These are phyloP conservation scores for Teunomyces pallodes DNA, from an alignment of 805 yeast species.

Conservation along the genomic window DNA sequence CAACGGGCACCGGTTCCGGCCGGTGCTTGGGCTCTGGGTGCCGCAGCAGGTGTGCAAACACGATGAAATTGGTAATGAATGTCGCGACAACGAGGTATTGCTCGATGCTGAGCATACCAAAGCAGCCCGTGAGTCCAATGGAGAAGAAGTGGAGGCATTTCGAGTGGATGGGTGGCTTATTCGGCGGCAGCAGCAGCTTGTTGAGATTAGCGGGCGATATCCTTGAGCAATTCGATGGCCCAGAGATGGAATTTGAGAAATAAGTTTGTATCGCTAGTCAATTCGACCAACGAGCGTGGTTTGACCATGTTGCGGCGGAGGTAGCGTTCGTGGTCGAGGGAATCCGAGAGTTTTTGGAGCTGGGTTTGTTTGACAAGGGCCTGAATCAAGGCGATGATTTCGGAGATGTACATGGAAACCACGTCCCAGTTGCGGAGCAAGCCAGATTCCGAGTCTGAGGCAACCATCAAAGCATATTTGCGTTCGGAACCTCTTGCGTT, in stretches of 20 bases:
- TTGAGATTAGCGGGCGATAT: conserved; percentile 13
- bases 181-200: neutral
- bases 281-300: conserved; percentile 53
- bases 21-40: conserved; percentile 30
- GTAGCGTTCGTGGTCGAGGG: conserved; percentile 46
- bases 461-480: conserved; percentile 58
- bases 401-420: conserved; percentile 37
- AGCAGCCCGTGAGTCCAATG: conserved; percentile 10
- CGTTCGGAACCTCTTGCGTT: conserved; percentile 76
- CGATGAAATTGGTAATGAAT: conserved; percentile 20
- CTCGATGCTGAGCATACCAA: conserved; percentile 18
- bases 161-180: conserved; percentile 10
- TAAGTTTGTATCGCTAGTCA: conserved; percentile 52
- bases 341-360: conserved; percentile 14
- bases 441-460: conserved; percentile 52
- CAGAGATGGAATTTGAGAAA: conserved; percentile 63
- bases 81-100: conserved; percentile 19
- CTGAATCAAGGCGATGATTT: conserved; percentile 19
- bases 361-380: neutral
- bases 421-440: conserved; percentile 56
- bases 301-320: conserved; percentile 55
- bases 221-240: conserved; percentile 52
- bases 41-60: conserved; percentile 19
- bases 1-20: conserved; percentile 24
- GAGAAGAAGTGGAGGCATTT: conserved; percentile 11